A percentile compares a stretch with the other conserved stretches of the same genome.
Conservation (phyloP, 352 stramenopile species). For the Globisporangium parvum region DNA sequence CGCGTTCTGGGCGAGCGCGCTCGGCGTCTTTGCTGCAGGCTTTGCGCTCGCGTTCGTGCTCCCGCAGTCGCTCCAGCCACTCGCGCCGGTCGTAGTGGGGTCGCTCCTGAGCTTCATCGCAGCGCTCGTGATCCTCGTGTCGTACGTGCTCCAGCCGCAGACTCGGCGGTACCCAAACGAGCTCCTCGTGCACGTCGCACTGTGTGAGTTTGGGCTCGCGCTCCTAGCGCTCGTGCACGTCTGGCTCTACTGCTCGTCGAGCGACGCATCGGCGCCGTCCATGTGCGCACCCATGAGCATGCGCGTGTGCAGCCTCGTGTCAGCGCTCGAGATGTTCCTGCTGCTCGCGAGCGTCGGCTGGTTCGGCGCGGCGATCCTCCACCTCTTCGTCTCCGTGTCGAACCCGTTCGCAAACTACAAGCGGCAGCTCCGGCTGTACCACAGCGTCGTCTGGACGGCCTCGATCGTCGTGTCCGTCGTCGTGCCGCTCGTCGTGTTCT, state of each 20-base stretch:
- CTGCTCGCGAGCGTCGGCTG: slow-evolving; percentile 53
- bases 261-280: slow-evolving; percentile 1
- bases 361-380: slow-evolving; percentile 64
- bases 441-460: slow-evolving; percentile 42
- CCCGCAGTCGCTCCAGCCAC: slow-evolving; percentile 23
- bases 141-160: slow-evolving; percentile 33
- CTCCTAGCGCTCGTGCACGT: slow-evolving; percentile 39
- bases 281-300: slow-evolving; percentile 33
- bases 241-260: slow-evolving; percentile 30
- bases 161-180: slow-evolving; percentile 52
- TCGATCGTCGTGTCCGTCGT: slow-evolving; percentile 37
- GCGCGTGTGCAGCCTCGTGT: slow-evolving; percentile 26
- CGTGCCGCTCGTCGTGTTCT: slow-evolving; percentile 41
- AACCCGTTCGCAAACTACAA: slow-evolving; percentile 78
- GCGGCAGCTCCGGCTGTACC: slow-evolving; percentile 45
- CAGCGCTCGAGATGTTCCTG: slow-evolving; percentile 52
- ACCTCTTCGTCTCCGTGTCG: slow-evolving; percentile 67
- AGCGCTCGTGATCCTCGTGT: slow-evolving; percentile 42
- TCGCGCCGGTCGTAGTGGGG: slow-evolving; percentile 43
- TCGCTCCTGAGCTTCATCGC: slow-evolving; percentile 45
- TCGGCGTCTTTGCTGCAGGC: slow-evolving; percentile 26
- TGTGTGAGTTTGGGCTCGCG: slow-evolving; percentile 53
- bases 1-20: slow-evolving; percentile 25
- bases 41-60: slow-evolving; percentile 44
- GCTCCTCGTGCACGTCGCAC: slow-evolving; percentile 53